Evolutionary conservation across 2,329 filamentous ascomycete genomes (phyloP), one percentile per base, ranked within the genome.

Genomic region (Fusarium torulosum): DNA sequence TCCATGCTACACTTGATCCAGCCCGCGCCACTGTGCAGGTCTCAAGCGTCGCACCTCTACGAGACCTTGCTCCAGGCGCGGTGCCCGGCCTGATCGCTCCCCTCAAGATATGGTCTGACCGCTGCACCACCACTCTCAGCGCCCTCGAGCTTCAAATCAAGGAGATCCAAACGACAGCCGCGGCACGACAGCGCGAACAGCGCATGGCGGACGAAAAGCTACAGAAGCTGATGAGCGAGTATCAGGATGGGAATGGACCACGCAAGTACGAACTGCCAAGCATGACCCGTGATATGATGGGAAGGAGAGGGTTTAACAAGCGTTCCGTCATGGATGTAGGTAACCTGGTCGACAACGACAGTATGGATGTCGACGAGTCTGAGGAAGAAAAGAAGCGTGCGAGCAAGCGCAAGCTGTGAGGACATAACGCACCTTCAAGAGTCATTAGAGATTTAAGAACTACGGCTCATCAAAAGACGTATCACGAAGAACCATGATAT

Each of bases 1-100:
- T 99, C 47, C 86, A 87, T 38, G 95, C 91, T 8, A 94, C 92
- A 40, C 90, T 99, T 56, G 92, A 97, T 75, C 93, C 94, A 6
- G 87, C 88, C 59, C 85, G 90, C 55, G 88, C 90, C 33, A 85
- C 86, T 62, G 91, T 98, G 21, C 87, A 90, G 75, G 89, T 98
- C 53, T 90, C 90, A 50, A 90, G 91, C 63, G 89, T 97, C 31
- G 89, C 94, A 0, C 91, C 96, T 0, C 87, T 97, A 3, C 93
- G 96, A 20, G 96, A 99, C 77, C 87, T 97, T 2, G 86, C 88
- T 2, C 93, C 94, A 0, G 88, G 88, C 58, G 88, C 90, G 56
- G 85, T 97, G 14, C 86, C 89, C 0, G 79, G 81, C 2, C 90
- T 97, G 81, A 85, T 93, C 27, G 77, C 80, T 4, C 86, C 89